Base-by-base conservation (phyloP, 2,329 filamentous ascomycete genomes). In the Xylariaceae sp. region DNA sequence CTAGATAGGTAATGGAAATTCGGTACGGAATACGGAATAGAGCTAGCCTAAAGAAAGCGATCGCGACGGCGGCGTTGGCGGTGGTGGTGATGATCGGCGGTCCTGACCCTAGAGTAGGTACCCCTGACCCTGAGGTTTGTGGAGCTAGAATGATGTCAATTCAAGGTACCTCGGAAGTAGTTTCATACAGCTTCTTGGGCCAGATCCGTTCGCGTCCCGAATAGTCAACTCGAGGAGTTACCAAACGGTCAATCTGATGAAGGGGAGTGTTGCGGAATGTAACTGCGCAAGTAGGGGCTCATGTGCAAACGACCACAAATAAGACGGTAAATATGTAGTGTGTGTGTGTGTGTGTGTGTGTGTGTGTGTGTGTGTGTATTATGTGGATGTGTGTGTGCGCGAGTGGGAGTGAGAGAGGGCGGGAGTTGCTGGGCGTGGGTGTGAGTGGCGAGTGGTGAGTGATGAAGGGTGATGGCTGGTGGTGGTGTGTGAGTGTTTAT, bases 131-230 rank as follows among this genome's bases (percentile, higher is more conserved):
- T 30, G 60, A 45, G 34, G 58, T 15, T 44, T 59, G 67, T 68
- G 68, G 65, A 69, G 66, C 68, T 67, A 59, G 52, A 60, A 66
- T 70, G 67, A 70, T 70, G 68, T 70, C 67, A 70, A 58, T 61
- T 62, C 48, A 58, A n/a, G 37, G 41, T 45, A 44, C 35, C 23
- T 45, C 55, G 17, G 13, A 50, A 50, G 34, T 11, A 53, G 52
- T 30, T 49, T 41, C 51, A 49, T 45, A 49, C 39, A 53, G 56
- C 23, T 41, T 49, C 23, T 30, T 30, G 52, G 44, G 35, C 54
- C 52, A 47, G 53, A 55, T 54, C 44, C 50, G 30, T 55, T 44
- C 39, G 45, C 51, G 57, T 47, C 39, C 51, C 17, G 49, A 44
- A 37, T 39, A n/a, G 34, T 48, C 53, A 53, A 56, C 41, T 56